Evolutionary conservation across 192 early-diverging fungal species (phyloP).

Genomic region (Backusella psychrophila): DNA sequence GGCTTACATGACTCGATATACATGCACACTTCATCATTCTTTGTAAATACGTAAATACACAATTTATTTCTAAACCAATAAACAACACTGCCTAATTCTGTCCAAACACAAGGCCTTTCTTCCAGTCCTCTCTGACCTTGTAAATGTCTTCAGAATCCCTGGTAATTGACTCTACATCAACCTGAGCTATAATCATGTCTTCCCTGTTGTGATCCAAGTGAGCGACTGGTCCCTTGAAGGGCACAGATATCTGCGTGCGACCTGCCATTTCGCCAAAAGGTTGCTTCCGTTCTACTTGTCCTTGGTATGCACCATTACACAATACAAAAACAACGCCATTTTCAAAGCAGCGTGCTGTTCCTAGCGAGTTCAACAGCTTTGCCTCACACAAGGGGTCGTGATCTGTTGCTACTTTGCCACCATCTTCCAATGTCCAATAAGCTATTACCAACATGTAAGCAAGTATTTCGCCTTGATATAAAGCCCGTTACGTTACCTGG

Average conservation of each 20-base stretch:
- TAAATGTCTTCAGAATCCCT: constrained; percentile 24
- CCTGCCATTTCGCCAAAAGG: constrained; percentile 22
- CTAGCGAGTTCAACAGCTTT: constrained; percentile 23
- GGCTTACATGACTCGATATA: too few species aligned
- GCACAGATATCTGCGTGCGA: constrained; percentile 22
- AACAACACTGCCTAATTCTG: neutral
- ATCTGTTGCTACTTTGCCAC: neutral
- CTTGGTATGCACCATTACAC: constrained; percentile 26
- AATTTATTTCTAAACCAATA: neutral
- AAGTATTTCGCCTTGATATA: too few species aligned
- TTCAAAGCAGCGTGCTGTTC: constrained; percentile 24
- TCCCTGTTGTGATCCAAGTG: constrained; percentile 16
- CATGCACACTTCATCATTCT: too few species aligned
- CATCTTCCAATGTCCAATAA: constrained; percentile 27
- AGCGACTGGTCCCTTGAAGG: constrained; percentile 27
- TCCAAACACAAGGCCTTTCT: constrained; percentile 4
- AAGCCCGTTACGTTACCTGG: constrained; percentile 2
- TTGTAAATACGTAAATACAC: neutral
- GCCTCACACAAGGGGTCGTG: constrained; percentile 17
- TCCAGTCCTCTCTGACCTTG: constrained; percentile 26
- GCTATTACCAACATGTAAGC: neutral
- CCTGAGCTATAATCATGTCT: constrained; percentile 28
- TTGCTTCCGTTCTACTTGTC: neutral
- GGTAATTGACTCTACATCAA: neutral
- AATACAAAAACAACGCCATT: constrained; percentile 29